These are phyloP conservation scores for Lanzia echinophila DNA, from an alignment of 2,329 filamentous ascomycete genomes.

Conservation along the genomic window DNA sequence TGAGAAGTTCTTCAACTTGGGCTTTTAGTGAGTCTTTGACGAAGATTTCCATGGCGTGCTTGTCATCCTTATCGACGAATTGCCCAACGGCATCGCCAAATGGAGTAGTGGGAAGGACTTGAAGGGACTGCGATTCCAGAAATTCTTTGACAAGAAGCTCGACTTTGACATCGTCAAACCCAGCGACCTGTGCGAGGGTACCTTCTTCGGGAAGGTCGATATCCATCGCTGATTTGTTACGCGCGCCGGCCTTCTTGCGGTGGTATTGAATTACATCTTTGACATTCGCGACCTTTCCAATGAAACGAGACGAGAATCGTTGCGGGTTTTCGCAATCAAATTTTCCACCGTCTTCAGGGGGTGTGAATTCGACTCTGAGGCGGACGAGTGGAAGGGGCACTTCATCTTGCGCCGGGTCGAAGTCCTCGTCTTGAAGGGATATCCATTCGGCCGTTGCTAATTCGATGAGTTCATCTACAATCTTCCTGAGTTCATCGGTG, in stretches of 20 bases:
- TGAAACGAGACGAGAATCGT: conserved; percentile 88
- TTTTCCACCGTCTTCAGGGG: conserved; percentile 74
- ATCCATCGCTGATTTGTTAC: conserved; percentile 37
- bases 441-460: conserved; percentile 78
- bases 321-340: conserved; percentile 95
- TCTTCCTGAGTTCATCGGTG: conserved; percentile 65
- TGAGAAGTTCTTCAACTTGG: conserved; percentile 63
- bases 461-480: conserved; percentile 82
- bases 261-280: conserved; percentile 93
- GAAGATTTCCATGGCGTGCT: conserved; percentile 80
- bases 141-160: conserved; percentile 86
- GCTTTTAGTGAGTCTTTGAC: conserved; percentile 64
- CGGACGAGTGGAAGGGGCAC: conserved; percentile 78
- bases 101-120: conserved; percentile 84
- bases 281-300: conserved; percentile 83
- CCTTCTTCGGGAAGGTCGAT: conserved; percentile 57
- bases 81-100: conserved; percentile 91
- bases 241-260: conserved; percentile 66
- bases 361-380: conserved; percentile 83
- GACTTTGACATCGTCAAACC: conserved; percentile 72
- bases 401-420: conserved; percentile 50
- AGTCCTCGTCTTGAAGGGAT: conserved; percentile 58
- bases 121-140: conserved; percentile 73
- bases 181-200: conserved; percentile 51
- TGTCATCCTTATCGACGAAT: conserved; percentile 93